Percentiles rank a stretch among this genome's conserved stretches.
These are phyloP conservation scores for Chlorella sp. DNA, from an alignment of 139 green algal genomes.

Conservation along the genomic window DNA sequence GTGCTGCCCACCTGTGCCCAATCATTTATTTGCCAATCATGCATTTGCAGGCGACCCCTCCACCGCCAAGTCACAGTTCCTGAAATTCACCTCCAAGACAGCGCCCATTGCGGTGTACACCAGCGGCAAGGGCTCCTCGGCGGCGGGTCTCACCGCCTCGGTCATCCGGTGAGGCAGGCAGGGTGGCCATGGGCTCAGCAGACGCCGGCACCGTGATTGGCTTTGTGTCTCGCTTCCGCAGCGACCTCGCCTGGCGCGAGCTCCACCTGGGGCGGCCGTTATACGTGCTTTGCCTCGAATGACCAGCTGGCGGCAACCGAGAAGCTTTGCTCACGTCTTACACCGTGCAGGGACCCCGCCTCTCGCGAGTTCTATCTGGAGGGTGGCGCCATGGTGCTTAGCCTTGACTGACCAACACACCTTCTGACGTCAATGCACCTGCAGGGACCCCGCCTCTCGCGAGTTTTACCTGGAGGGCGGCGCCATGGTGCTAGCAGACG, in stretches of 20 bases:
- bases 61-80: conserved; percentile 98
- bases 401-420: too few relatives aligned
- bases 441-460: conserved; percentile 48
- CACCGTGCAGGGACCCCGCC: not conserved
- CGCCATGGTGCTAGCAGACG: conserved; percentile 98
- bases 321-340: too few relatives aligned
- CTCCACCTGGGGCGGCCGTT: too few relatives aligned
- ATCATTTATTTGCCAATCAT: too few relatives aligned
- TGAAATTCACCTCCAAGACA: conserved; percentile 93
- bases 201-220: too few relatives aligned
- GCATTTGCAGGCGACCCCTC: conserved; percentile 80
- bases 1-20: too few relatives aligned
- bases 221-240: too few relatives aligned
- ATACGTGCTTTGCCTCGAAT: too few relatives aligned
- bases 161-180: conserved; percentile 70
- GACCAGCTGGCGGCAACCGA: too few relatives aligned
- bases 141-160: conserved; percentile 93
- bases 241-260: too few relatives aligned
- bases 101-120: conserved; percentile 97
- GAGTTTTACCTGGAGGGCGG: conserved; percentile 94
- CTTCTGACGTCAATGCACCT: not conserved
- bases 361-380: conserved; percentile 72
- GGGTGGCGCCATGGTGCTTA: conserved; percentile 98
- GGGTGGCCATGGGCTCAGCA: too few relatives aligned
- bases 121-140: conserved; percentile 94